Percentiles rank a stretch among this genome's conserved stretches.
These are phyloP conservation scores for Podospora pseudocomata DNA, from an alignment of 495 filamentous ascomycete species.

Conservation along the genomic window DNA sequence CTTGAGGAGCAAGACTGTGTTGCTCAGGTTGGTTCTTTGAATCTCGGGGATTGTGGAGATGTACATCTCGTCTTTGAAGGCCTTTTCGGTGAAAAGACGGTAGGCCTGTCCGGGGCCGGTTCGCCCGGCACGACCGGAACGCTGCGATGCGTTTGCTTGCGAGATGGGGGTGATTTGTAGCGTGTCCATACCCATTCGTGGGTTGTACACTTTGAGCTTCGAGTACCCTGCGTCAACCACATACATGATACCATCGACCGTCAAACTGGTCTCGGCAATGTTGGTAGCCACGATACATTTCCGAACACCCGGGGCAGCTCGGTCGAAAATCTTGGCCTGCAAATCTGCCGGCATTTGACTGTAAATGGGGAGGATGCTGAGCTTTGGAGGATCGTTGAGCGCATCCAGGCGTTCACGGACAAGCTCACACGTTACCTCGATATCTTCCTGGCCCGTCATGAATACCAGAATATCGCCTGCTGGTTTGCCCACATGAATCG, in stretches of 20 bases:
- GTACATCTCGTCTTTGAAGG: conserved; percentile 95
- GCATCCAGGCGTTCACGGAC: conserved; percentile 84
- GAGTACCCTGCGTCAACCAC: conserved; percentile 96
- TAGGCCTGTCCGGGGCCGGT: conserved; percentile 96
- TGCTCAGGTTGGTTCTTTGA: conserved; percentile 90
- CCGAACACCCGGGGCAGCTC: conserved; percentile 80
- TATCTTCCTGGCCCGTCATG: conserved; percentile 99
- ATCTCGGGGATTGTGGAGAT: conserved; percentile 98
- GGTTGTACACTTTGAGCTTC: conserved; percentile 98
- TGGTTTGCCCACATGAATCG: conserved; percentile 94
- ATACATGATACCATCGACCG: conserved; percentile 99
- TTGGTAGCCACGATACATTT: conserved; percentile 99
- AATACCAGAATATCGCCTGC: conserved; percentile 94
- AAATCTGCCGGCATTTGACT: conserved; percentile 99
- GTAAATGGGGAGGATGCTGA: conserved; percentile 96
- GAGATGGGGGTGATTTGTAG: conserved; percentile 97
- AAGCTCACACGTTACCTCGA: conserved; percentile 92
- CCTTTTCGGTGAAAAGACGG: conserved; percentile 88
- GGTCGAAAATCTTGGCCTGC: conserved; percentile 96
- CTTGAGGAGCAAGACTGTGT: conserved; percentile 91
- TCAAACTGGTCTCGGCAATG: conserved; percentile 96
- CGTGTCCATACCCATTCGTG: conserved; percentile 98
- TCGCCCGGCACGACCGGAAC: conserved; percentile 88
- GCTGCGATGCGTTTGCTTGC: conserved; percentile 91
- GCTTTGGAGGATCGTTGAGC: conserved; percentile 90